Base-by-base conservation (phyloP, 805 yeast species). In the Huiozyma naganishii region DNA sequence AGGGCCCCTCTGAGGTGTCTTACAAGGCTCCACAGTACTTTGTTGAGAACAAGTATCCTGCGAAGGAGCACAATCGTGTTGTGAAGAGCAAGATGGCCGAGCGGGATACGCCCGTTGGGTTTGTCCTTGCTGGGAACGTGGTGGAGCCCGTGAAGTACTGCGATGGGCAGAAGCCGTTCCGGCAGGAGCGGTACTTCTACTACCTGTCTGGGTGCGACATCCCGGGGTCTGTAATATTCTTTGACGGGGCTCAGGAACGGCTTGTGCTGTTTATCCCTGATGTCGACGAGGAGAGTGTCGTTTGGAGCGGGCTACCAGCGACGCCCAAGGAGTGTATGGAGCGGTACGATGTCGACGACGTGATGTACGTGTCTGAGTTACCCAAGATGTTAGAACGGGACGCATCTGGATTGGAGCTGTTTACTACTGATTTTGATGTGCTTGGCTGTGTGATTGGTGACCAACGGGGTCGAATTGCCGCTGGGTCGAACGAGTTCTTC, bases 271-370 rank as follows among this genome's bases (percentile, higher is more conserved):
- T 83, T 56, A 68, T 92, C 41, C 97, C 97, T 1, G 75, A 83
- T 42, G 71, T 90, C 35, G 95, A 88, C 57, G 66, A 73, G 37
- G 97, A 92, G 37, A 96, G 86, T 58, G 83, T 90, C 36, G 83
- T 92, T 87, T 90, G 98, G 98, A 80, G 92, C 45, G 98, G 98
- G 0, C 57, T 82, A 63, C 98, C 98, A 5, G 49, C 86, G 42
- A 67, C 76, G 35, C 49, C 71, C 3, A 80, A 80, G 39, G 79
- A 81, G 13, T 96, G 96, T 0, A 43, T 62, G 40, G 58, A 67
- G 17, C 71, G 69, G 48, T 90, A 66, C 52, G 95, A 90, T 55
- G 89, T 87, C 29, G 97, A 92, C 61, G 82, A 77, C 37, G 94
- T 89, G 39, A 61, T 75, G 45, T 84, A 81, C 54, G 73, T 71